Percentiles rank a stretch among this genome's conserved stretches.
Conservation (phyloP, 179 eudicot genomes). For the Pouteria campechiana region DNA sequence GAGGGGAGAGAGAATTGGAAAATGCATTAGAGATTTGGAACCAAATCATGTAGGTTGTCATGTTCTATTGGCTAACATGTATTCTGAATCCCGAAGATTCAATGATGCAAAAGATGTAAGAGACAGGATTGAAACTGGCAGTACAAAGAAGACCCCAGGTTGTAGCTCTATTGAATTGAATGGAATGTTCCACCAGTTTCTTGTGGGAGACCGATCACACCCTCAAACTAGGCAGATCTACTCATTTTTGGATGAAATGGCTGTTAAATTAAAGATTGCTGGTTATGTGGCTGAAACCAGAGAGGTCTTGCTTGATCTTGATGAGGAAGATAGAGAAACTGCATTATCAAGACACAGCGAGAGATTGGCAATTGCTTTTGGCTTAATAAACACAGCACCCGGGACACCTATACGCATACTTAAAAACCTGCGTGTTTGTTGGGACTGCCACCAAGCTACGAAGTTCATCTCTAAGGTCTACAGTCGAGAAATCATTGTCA, state of each 20-base stretch:
- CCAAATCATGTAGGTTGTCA: slow-evolving; percentile 29
- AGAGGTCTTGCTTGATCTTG: slow-evolving; percentile 39
- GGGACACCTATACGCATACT: slow-evolving; percentile 34
- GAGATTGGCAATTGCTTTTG: slow-evolving; percentile 46
- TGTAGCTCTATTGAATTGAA: slow-evolving; percentile 4
- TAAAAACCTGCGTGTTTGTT: slow-evolving; percentile 34
- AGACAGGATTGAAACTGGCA: slow-evolving; percentile 19
- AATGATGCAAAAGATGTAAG: slow-evolving; percentile 34
- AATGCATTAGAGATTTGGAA: slow-evolving; percentile 26
- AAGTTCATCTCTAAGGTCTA: slow-evolving; percentile 32
- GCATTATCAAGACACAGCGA: slow-evolving; percentile 35
- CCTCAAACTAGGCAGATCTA: slow-evolving; percentile 31
- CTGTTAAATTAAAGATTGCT: slow-evolving; percentile 28
- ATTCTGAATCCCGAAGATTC: slow-evolving; percentile 37
- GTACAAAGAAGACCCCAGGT: slow-evolving; percentile 26
- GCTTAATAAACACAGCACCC: slow-evolving; percentile 27
- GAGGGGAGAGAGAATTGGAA: slow-evolving; percentile 17
- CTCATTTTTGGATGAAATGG: slow-evolving; percentile 37
- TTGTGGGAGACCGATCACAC: slow-evolving; percentile 2
- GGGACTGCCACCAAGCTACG: slow-evolving; percentile 36
- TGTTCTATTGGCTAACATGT: slow-evolving; percentile 41
- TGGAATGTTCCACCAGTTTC: slow-evolving; percentile 3
- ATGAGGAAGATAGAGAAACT: slow-evolving; percentile 38
- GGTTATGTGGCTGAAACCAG: slow-evolving; percentile 26
- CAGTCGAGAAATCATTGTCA: slow-evolving; percentile 22